Evolutionary conservation across 2,329 filamentous ascomycete species (phyloP).

Genomic region (Teratosphaeria destructans): DNA sequence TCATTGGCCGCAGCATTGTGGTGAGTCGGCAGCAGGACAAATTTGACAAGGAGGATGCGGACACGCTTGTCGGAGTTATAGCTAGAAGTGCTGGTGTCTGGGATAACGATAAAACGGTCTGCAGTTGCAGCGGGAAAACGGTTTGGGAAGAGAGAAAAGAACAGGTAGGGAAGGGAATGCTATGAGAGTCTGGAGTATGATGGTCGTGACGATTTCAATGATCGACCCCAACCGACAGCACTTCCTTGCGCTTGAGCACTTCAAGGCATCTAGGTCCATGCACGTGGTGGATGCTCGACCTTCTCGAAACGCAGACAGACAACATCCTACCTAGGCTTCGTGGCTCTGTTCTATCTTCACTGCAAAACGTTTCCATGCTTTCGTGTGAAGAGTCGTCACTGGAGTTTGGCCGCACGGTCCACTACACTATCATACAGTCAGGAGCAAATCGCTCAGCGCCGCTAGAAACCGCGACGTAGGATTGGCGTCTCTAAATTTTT

Average conservation of each 20-base stretch:
- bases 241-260: not conserved
- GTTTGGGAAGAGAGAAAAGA: slow-evolving; percentile 95
- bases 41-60: slow-evolving; percentile 59
- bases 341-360: not conserved
- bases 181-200: slow-evolving; percentile 38
- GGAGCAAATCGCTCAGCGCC: too few relatives aligned
- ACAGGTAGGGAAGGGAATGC: slow-evolving; percentile 81
- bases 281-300: not conserved
- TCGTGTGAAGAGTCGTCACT: not conserved
- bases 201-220: not conserved
- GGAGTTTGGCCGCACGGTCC: too few relatives aligned
- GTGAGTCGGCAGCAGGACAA: slow-evolving; percentile 53
- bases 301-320: not conserved
- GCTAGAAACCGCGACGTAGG: not conserved
- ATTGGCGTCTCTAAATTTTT: not conserved
- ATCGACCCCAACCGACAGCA: not conserved
- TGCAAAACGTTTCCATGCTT: not conserved
- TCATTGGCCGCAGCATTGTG: slow-evolving; percentile 88
- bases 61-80: slow-evolving; percentile 87
- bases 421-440: too few relatives aligned
- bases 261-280: not conserved
- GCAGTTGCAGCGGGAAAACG: slow-evolving; percentile 94
- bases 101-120: slow-evolving; percentile 98
- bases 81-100: slow-evolving; percentile 94
- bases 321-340: not conserved